A percentile compares a stretch with the other conserved stretches of the same genome.
Conservation (phyloP, 2,329 filamentous ascomycete species). For the Aspergillus aculeatinus region DNA sequence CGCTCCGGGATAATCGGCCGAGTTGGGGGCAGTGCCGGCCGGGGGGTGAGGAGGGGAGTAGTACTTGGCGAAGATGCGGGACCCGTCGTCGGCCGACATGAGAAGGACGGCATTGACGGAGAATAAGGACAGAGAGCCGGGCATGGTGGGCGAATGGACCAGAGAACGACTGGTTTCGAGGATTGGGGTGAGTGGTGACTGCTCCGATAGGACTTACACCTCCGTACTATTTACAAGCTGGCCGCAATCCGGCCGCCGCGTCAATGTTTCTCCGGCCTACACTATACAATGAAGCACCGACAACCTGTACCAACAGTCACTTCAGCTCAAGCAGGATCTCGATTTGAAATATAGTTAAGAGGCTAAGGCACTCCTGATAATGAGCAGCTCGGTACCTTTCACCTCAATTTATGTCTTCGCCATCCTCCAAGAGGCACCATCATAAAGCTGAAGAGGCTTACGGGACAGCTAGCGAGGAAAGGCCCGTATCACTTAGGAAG, state of each 20-base stretch:
- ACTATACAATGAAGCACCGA: too few relatives aligned
- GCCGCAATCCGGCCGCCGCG: slow-evolving; percentile 24
- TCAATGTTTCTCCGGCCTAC: slow-evolving; percentile 24
- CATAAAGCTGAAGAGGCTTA: too few relatives aligned
- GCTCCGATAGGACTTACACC: slow-evolving; percentile 2
- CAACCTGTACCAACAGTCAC: too few relatives aligned
- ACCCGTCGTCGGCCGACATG: slow-evolving; percentile 81
- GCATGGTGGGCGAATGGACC: slow-evolving; percentile 54
- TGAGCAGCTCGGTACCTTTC: too few relatives aligned
- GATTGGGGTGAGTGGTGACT: not conserved
- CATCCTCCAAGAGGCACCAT: too few relatives aligned
- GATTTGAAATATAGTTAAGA: too few relatives aligned
- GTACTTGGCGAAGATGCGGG: slow-evolving; percentile 92
- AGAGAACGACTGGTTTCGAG: slow-evolving; percentile 5
- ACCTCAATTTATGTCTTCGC: too few relatives aligned
- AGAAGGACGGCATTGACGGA: slow-evolving; percentile 75
- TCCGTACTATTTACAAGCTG: slow-evolving; percentile 23
- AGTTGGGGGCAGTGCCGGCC: slow-evolving; percentile 57
- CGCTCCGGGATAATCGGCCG: slow-evolving; percentile 59
- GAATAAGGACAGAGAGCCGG: slow-evolving; percentile 72
- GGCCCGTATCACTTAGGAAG: too few relatives aligned
- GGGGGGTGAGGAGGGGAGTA: slow-evolving; percentile 71
- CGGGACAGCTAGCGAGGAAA: too few relatives aligned
- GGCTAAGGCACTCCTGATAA: too few relatives aligned
- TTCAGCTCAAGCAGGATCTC: too few relatives aligned